Evolutionary conservation across 345 rosid genomes (phyloP), one percentile per base, ranked within the genome.

Genomic region (Theobroma cacao): DNA sequence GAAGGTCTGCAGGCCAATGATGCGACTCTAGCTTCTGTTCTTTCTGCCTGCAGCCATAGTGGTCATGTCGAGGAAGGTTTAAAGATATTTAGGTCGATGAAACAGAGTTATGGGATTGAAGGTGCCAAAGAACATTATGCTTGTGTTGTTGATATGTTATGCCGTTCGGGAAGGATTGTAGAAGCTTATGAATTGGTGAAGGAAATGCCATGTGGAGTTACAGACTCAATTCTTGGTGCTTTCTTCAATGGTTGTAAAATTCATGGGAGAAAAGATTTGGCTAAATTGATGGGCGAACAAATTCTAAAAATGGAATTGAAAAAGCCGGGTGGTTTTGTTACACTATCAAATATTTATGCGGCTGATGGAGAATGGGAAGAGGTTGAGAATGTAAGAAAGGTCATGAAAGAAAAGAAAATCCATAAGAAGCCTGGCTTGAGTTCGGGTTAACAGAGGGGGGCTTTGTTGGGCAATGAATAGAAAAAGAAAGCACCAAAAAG

Each of bases 81-180:
- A 55, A 76, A 78, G 80, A 81, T 84, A 82, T 89, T 89, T 75
- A 38, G 78, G 38, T 85, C 85, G 20, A 86, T 90, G 79, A 70
- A 80, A 72, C 76, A 81, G 69, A 75, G 34, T 28, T 68, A 74
- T 53, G 74, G 75, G 8, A 52, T 83, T 64, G 80, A 55, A 75
- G 79, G 80, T 30, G 80, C 74, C 31, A 78, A 81, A 68, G 88
- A 86, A 80, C 90, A 90, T 75, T 86, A 80, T 73, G 88, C 87
- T 67, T 90, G 94, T 76, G 58, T 87, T 40, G 85, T 90, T 69
- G 94, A 90, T 79, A 82, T 90, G 84, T 73, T 85, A 78, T 90
- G 94, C 22, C 89, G 89, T 18, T 82, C 89, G 9, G 89, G 91
- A 69, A 85, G 72, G 83, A 83, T 89, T 78, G 75, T 12, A 26